Evolutionary conservation across 306 rosid genomes (phyloP).

Genomic region (Sicyos baderoa): DNA sequence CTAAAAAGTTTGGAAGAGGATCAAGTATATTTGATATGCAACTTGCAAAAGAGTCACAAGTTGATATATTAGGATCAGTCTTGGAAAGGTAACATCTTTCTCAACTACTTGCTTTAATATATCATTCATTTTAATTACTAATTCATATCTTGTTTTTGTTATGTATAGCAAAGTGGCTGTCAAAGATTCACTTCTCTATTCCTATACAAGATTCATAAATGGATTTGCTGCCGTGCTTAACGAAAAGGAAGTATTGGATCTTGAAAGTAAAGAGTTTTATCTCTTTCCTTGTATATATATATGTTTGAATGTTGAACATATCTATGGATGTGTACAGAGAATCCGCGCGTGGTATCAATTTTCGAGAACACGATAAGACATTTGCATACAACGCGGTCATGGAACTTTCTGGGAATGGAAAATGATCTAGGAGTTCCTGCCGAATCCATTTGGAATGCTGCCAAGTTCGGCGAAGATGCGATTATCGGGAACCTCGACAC

Average conservation of each 20-base stretch:
- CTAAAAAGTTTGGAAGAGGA: slow-evolving; percentile 17
- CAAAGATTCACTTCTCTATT: slow-evolving; percentile 46
- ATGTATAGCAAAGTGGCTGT: slow-evolving; percentile 37
- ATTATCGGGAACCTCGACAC: slow-evolving; percentile 6
- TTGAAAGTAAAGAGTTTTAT: slow-evolving; percentile 31
- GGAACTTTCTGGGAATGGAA: neutral
- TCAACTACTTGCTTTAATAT: too few species aligned
- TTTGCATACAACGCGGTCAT: slow-evolving; percentile 13
- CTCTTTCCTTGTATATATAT: too few species aligned
- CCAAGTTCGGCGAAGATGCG: slow-evolving; percentile 2
- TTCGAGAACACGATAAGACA: slow-evolving; percentile 1
- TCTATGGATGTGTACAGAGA: too few species aligned
- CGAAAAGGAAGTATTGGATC: slow-evolving; percentile 35
- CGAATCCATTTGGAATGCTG: neutral
- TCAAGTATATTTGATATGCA: slow-evolving; percentile 17
- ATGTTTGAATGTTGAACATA: too few species aligned
- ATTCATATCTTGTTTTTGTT: too few species aligned
- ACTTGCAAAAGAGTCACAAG: slow-evolving; percentile 32
- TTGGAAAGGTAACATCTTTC: slow-evolving; percentile 40
- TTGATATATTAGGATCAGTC: slow-evolving; percentile 38
- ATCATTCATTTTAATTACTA: too few species aligned
- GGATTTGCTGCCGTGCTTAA: slow-evolving; percentile 73
- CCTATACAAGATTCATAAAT: slow-evolving; percentile 48
- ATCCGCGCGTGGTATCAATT: neutral
- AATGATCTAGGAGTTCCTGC: neutral